Base-by-base conservation (phyloP, 2,329 filamentous ascomycete genomes). In the Cytospora mali region DNA sequence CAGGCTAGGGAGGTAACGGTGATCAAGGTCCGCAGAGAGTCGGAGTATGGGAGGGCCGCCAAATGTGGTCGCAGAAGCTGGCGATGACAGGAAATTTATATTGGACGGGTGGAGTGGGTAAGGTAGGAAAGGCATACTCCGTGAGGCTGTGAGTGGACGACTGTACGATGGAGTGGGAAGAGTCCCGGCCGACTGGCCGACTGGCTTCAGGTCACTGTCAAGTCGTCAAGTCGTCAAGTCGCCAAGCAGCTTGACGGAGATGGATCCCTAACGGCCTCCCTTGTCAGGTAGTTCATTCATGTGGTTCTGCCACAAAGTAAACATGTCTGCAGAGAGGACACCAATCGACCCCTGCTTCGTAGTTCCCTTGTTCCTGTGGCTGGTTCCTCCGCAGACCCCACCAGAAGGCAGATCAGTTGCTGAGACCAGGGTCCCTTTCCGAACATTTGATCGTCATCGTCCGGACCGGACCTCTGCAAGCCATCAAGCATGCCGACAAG, bases 391-490 rank as follows among this genome's bases (percentile, higher is more conserved):
- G 11, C 39, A 7, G n/a, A 42, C 39, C 39, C 39, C 39, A 42
- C 18, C 39, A 14, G 6, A 42, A 21, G 39, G 14, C 35, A 16
- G 35, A 39, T 16, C 29, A 35, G 13, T 35, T 6, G 2, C n/a
- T 18, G 3, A 3, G n/a, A 7, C n/a, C 39, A 5, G 6, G 39
- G n/a, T 46, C 42, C n/a, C 31, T 13, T 46, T 10, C 42, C 42
- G 42, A 46, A 13, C n/a, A 46, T 11, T 61, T 67, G 28, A 49
- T 28, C 49, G 59, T 64, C 61, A 64, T 66, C 58, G 62, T 50
- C 61, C 61, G 61, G 53, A 25, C 60, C 54, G 51, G 57, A 51
- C 51, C 52, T 62, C 42, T 46, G 39, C 48, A 35, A 28, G 54
- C 53, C 53, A 39, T 23, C 42, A 11, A 21, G 3, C 42, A 46